Evolutionary conservation across 2,329 filamentous ascomycete genomes (phyloP).

Genomic region (Venturia aucupariae): DNA sequence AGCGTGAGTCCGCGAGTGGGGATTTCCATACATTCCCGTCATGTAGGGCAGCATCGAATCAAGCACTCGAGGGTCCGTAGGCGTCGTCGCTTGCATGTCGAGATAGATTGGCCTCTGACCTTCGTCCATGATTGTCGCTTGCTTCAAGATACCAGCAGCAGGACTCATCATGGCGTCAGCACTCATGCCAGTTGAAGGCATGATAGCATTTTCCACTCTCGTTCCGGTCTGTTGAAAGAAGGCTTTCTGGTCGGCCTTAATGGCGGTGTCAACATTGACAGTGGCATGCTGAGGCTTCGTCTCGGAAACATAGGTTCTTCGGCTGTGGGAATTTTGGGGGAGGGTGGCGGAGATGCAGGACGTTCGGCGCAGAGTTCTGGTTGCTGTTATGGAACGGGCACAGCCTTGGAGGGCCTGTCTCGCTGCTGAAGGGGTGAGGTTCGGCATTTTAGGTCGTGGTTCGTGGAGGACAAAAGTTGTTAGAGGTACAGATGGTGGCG

Average conservation of each 20-base stretch:
- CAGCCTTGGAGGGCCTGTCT: conserved; percentile 55
- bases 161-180: conserved; percentile 68
- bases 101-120: conserved; percentile 92
- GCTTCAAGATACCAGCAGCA: conserved; percentile 67
- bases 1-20: conserved; percentile 91
- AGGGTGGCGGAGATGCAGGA: conserved; percentile 24
- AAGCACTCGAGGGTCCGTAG: conserved; percentile 85
- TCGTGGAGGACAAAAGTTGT: not conserved
- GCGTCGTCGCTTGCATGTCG: conserved; percentile 96
- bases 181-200: conserved; percentile 49
- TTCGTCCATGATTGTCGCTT: conserved; percentile 66
- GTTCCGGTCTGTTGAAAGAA: conserved; percentile 54
- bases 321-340: conserved; percentile 25
- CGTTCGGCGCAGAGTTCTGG: conserved; percentile 27
- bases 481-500: not conserved
- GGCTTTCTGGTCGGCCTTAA: conserved; percentile 76
- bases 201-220: conserved; percentile 45
- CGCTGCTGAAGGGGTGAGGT: conserved; percentile 54
- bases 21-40: conserved; percentile 90
- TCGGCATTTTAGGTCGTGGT: conserved; percentile 31
- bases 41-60: conserved; percentile 96
- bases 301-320: conserved; percentile 73
- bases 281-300: conserved; percentile 71
- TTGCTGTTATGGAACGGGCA: conserved; percentile 1
- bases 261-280: conserved; percentile 72